phyloP scores from a whole-genome alignment of 1,139 yeast genomes.

The Geotrichum restrictum region DNA sequence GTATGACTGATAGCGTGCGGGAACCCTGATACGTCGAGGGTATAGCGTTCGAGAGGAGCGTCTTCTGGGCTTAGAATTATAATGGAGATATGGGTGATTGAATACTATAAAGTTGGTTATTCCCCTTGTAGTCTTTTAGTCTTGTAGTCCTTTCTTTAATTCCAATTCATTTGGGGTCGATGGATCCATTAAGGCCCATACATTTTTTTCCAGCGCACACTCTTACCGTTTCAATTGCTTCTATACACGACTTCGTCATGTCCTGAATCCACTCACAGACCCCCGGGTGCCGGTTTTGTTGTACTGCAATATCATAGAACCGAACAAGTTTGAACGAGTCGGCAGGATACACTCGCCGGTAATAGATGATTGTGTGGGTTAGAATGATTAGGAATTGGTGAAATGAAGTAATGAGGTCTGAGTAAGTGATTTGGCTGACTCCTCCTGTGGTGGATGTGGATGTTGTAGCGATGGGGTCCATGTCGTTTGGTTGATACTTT shows the following conservation, averaged over 20 bases:
- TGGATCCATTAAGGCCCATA: too few relatives aligned
- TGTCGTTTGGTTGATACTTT: background rate
- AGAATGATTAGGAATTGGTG: constrained; percentile 38
- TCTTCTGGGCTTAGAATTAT: constrained; percentile 25
- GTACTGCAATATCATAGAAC: constrained; percentile 37
- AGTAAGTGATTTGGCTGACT: background rate
- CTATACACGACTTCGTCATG: constrained; percentile 32
- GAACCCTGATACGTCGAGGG: constrained; percentile 34
- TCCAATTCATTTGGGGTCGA: too few relatives aligned
- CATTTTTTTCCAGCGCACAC: too few relatives aligned
- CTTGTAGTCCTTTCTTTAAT: background rate
- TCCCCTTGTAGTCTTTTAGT: background rate
- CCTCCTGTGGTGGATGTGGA: background rate
- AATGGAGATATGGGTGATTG: constrained; percentile 13
- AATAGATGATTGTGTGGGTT: constrained; percentile 38
- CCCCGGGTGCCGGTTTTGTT: constrained; percentile 40
- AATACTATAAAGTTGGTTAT: background rate
- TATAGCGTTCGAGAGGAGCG: constrained; percentile 36
- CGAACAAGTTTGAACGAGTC: constrained; percentile 36
- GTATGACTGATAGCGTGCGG: too few relatives aligned
- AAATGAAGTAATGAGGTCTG: constrained; percentile 23
- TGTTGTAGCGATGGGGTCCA: background rate
- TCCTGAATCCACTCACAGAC: constrained; percentile 39
- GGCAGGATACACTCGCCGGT: constrained; percentile 37
- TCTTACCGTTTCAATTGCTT: constrained; percentile 29